These are phyloP conservation scores for Colletotrichum noveboracense DNA, from an alignment of 2,329 filamentous ascomycete genomes.

Conservation along the genomic window DNA sequence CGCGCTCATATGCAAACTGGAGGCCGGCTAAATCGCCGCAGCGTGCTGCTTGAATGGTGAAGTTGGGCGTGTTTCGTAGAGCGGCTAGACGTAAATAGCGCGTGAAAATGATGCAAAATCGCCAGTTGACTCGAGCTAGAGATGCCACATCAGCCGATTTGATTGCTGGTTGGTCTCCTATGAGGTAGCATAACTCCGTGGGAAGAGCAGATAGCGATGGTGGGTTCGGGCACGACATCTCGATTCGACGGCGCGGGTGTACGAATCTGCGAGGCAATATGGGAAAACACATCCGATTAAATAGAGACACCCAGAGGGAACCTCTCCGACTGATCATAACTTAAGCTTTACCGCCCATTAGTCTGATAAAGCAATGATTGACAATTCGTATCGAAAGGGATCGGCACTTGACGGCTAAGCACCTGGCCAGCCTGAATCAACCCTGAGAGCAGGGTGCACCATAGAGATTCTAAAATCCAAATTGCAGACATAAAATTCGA, in stretches of 20 bases:
- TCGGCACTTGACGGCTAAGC: background rate
- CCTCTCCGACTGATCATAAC: accelerated
- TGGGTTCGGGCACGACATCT: background rate
- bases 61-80: background rate
- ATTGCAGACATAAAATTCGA: too few relatives aligned
- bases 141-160: background rate
- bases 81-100: background rate
- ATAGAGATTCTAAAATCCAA: too few relatives aligned
- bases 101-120: background rate
- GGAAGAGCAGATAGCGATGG: background rate
- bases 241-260: background rate
- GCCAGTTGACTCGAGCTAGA: background rate
- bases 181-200: background rate
- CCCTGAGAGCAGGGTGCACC: background rate
- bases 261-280: background rate
- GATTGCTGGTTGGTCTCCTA: background rate
- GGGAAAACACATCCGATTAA: background rate
- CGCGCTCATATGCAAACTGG: background rate
- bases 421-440: background rate
- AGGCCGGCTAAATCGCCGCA: background rate
- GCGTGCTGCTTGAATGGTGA: background rate
- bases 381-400: too few relatives aligned
- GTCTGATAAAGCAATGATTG: background rate
- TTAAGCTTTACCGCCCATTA: background rate
- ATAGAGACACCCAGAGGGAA: background rate